Base-by-base conservation (phyloP, 495 filamentous ascomycete genomes). In the Neurospora sp. region DNA sequence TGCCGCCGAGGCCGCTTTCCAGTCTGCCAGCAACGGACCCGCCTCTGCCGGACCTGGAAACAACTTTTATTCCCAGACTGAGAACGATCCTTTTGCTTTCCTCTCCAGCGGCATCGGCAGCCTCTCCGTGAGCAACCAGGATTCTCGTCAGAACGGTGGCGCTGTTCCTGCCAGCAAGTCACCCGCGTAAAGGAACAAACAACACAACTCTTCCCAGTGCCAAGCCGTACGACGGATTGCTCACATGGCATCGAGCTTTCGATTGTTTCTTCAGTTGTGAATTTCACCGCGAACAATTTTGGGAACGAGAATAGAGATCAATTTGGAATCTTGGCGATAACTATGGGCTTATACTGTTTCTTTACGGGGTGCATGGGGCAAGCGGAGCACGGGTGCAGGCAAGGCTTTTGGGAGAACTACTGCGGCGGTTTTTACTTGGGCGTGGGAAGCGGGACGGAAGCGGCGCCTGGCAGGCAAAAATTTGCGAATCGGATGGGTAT, bases 1-100 rank as follows among this genome's bases (percentile, higher is more conserved):
- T 40, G 92, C 93, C 61, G 91, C 93, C 40, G 94, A 97, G 85
- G 93, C 93, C 18, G 94, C 94, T 22, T 97, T 97, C 84, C 90
- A 92, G 71, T 93, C 92, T 22, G 94, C 93, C 40, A 90, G 91
- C 77, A 94, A 92, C 78, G 90, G 89, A 48, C 89, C 89, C 44
- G 87, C 85, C 31, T 88, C 87, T 41, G 88, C 87, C 84, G 92
- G 83, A 79, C 89, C 83, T 79, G 89, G 80, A 81, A 92, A 87
- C 82, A 86, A 85, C 78, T 89, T 88, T 74, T 89, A 87, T 74
- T 82, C 84, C 31, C 84, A 87, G 73, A 86, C 85, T 6, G 87
- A 91, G 70, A 89, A 85, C 71, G 94, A 96, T 75, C 94, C 94
- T 14, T 97, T 98, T 78, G 92, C 93, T 40, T 98, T 97, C 85